Evolutionary conservation across 192 early-diverging fungal genomes (phyloP).

Genomic region (Backusella circina): DNA sequence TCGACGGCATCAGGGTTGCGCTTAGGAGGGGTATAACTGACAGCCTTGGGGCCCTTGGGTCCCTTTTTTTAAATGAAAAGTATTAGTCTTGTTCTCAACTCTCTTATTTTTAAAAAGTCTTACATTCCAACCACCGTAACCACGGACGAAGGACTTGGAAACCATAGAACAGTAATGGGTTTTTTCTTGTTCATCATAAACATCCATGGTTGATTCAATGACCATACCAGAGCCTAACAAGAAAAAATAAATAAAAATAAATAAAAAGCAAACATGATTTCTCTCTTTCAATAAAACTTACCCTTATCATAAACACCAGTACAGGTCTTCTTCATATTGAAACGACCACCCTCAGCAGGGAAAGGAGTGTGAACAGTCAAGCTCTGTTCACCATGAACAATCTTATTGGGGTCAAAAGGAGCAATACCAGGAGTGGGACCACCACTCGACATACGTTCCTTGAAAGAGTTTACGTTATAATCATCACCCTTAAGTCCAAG

Average conservation of each 20-base stretch:
- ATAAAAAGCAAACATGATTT: neutral
- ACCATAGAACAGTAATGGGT: slow-evolving; percentile 43
- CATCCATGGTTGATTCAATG: slow-evolving; percentile 51
- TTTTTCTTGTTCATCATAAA: slow-evolving; percentile 38
- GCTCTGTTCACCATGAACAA: slow-evolving; percentile 73
- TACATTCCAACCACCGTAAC: slow-evolving; percentile 65
- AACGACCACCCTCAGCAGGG: slow-evolving; percentile 54
- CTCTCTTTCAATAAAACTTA: neutral
- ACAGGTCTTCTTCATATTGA: slow-evolving; percentile 49
- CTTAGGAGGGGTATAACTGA: slow-evolving; percentile 47
- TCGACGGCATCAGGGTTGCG: slow-evolving; percentile 56
- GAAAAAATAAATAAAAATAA: neutral
- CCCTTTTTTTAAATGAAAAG: slow-evolving; percentile 44
- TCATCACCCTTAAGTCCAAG: slow-evolving; percentile 50
- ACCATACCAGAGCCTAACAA: slow-evolving; percentile 52
- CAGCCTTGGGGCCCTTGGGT: slow-evolving; percentile 63
- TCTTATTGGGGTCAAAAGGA: slow-evolving; percentile 57
- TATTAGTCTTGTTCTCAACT: too few species aligned
- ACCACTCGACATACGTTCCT: slow-evolving; percentile 38
- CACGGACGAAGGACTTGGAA: slow-evolving; percentile 61
- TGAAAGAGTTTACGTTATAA: slow-evolving; percentile 30
- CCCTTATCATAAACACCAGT: slow-evolving; percentile 74
- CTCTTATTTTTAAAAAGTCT: neutral
- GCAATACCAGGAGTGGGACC: slow-evolving; percentile 58
- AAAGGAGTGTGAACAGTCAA: slow-evolving; percentile 56